Conservation (phyloP, 1,284 basidiomycete genomes). For the Omphalotus olearius region DNA sequence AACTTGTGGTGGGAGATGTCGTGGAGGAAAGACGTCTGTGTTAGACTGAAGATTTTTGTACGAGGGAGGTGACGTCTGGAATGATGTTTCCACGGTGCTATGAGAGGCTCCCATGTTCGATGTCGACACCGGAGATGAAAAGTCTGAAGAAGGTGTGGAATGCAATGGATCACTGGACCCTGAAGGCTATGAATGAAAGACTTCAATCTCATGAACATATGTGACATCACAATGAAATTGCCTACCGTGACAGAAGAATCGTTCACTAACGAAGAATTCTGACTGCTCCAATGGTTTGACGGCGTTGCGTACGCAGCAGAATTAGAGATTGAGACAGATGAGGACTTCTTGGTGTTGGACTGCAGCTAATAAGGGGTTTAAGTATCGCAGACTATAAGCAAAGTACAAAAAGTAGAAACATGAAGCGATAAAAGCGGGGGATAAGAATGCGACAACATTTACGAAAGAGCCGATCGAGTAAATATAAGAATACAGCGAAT, state of each 20-base stretch:
- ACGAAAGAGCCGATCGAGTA: no score
- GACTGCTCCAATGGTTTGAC: neutral
- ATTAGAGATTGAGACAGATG: no score
- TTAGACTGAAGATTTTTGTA: neutral
- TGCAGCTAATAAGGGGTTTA: no score
- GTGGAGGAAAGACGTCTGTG: neutral
- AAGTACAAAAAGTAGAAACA: no score
- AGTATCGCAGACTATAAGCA: no score
- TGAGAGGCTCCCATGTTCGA: conserved; percentile 7
- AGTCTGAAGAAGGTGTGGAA: neutral
- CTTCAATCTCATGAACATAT: neutral
- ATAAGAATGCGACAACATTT: no score
- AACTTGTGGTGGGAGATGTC: neutral
- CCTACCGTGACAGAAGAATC: neutral
- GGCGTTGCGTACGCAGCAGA: no score
- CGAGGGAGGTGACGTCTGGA: neutral
- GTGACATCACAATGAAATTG: neutral
- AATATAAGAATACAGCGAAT: no score
- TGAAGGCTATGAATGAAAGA: conserved; percentile 1
- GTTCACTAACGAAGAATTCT: neutral
- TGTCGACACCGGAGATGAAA: neutral
- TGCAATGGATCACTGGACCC: conserved; percentile 3
- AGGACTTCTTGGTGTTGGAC: no score
- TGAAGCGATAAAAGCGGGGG: no score
- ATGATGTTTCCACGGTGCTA: neutral